Base-by-base conservation (phyloP, 2,329 filamentous ascomycete genomes). In the Parafenestella ontariensis region DNA sequence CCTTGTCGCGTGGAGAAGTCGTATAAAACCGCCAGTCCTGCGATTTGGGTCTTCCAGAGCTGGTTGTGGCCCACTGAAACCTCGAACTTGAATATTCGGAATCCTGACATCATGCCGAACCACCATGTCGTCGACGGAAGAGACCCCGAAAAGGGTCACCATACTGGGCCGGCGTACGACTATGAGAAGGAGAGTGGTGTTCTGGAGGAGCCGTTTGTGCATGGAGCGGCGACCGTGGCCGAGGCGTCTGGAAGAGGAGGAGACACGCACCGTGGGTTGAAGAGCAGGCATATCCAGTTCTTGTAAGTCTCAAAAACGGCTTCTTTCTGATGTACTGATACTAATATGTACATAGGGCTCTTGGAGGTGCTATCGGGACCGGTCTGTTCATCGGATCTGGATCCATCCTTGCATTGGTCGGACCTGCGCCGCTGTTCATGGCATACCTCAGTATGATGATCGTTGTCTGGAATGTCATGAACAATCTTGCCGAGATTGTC, bases 311-410 rank as follows among this genome's bases (percentile, higher is more conserved):
- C 17, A 40, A 7, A 7, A 11, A 29, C 17, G 13, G 5, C 24
- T 29, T 10, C 41, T 18, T 21, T n/a, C 37, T n/a, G 41, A 29
- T 26, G 3, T 1, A 17, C 21, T 29, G 3, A 28, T 49, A 47
- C 62, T 67, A 29, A 81, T 82, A 46, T 10, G 70, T 79, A 53
- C 77, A 78, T 59, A 87, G 87, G 63, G 84, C 84, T 18, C 77
- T 87, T 7, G 85, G 83, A 50, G 84, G 84, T 55, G 83, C 83
- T 8, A 87, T 87, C 49, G 65, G 72, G 52, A 75, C 72, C 20
- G 72, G 72, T 36, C 56, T 75, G 3, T 75, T 75, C 54, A 71
- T 75, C n/a, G 72, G 71, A 41, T 71, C 67, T 21, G 72, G 72
- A 15, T 63, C 56, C 2, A 74, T 74, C 39, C 69, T 75, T 26